These are phyloP conservation scores for Pythium coloratum DNA, from an alignment of 352 stramenopile genomes.

Conservation along the genomic window DNA sequence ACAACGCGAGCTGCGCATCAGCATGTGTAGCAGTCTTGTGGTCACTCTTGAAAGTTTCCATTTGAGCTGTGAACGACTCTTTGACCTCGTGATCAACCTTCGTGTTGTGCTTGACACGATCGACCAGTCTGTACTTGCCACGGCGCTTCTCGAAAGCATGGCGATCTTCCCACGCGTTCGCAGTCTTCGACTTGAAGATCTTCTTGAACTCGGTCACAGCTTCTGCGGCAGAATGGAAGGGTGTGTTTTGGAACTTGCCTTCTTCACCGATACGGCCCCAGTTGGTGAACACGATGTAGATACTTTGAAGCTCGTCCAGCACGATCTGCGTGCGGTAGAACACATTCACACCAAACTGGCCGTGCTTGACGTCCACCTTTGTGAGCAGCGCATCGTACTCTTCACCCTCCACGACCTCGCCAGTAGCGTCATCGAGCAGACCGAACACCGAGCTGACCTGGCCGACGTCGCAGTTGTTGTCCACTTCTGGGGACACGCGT, in stretches of 20 bases:
- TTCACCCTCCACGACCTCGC: conserved; percentile 27
- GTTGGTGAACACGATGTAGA: conserved; percentile 79
- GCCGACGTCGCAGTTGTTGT: conserved; percentile 54
- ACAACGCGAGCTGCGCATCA: conserved; percentile 27
- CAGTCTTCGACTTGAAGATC: conserved; percentile 71
- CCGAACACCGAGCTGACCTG: conserved; percentile 36
- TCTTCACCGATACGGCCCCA: conserved; percentile 71
- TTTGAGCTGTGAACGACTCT: conserved; percentile 37
- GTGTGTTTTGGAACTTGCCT: conserved; percentile 77
- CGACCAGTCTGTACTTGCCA: conserved; percentile 73
- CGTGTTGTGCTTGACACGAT: conserved; percentile 52
- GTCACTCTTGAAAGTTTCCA: conserved; percentile 5
- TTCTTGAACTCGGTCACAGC: conserved; percentile 72
- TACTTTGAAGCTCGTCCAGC: conserved; percentile 54
- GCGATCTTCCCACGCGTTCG: conserved; percentile 55
- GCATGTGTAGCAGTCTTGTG: conserved; percentile 11
- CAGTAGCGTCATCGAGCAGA: conserved; percentile 23
- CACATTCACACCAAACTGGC: conserved; percentile 65
- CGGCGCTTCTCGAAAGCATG: conserved; percentile 48
- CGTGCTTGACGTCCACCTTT: conserved; percentile 74
- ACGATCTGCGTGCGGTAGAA: conserved; percentile 74
- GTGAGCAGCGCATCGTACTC: conserved; percentile 60
- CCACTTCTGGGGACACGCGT: conserved; percentile 36
- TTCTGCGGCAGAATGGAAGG: conserved; percentile 48
- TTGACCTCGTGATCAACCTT: conserved; percentile 50